phyloP scores from a whole-genome alignment of 1,284 basidiomycete species.

The Ceratobasidium sp. region DNA sequence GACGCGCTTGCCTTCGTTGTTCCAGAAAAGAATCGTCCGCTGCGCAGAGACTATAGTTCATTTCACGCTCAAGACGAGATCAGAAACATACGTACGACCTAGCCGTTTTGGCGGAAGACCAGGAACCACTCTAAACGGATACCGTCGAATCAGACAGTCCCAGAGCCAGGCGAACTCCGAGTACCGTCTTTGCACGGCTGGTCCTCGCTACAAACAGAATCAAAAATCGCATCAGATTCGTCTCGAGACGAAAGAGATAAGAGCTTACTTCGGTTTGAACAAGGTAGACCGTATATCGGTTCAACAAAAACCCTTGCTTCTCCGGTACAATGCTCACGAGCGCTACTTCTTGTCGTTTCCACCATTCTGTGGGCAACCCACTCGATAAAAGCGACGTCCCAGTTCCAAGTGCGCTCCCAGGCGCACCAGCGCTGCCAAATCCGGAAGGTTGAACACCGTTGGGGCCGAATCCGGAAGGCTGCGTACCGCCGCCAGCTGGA shows the following conservation, averaged over 20 bases:
- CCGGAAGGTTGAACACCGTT: constrained; percentile 29
- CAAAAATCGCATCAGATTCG: neutral
- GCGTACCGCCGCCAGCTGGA: neutral
- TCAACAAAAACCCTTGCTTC: constrained; percentile 89
- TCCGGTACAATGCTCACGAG: constrained; percentile 76
- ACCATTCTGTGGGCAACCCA: constrained; percentile 83
- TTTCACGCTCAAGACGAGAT: neutral
- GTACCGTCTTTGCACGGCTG: constrained; percentile 80
- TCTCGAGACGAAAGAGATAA: constrained; percentile 5
- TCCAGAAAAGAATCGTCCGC: constrained; percentile 91
- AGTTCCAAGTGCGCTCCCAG: constrained; percentile 53
- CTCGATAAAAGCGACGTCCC: constrained; percentile 74
- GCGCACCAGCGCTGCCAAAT: constrained; percentile 48
- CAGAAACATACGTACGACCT: constrained; percentile 71
- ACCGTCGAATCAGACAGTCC: constrained; percentile 81
- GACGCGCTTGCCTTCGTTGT: constrained; percentile 73
- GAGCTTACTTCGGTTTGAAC: constrained; percentile 79
- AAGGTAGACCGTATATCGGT: constrained; percentile 84
- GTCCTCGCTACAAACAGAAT: constrained; percentile 63
- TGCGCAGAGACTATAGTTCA: constrained; percentile 52
- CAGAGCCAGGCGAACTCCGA: constrained; percentile 92
- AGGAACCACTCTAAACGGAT: constrained; percentile 94
- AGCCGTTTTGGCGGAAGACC: constrained; percentile 90
- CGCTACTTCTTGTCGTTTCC: constrained; percentile 82
- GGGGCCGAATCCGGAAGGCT: constrained; percentile 29